These are phyloP conservation scores for Blastocystis sp. DNA, from an alignment of 352 stramenopile species.

Conservation along the genomic window DNA sequence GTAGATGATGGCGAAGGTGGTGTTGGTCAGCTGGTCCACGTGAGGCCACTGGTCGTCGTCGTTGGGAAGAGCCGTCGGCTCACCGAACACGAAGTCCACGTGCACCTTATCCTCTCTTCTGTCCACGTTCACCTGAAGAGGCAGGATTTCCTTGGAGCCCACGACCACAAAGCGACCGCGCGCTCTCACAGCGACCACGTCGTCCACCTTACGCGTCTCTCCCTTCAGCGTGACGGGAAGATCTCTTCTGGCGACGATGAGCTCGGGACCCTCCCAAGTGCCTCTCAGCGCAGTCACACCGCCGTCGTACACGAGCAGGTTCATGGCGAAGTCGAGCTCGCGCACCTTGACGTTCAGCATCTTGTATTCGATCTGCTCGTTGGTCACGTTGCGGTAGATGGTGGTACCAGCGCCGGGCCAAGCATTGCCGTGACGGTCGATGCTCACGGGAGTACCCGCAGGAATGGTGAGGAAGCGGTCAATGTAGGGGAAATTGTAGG, in stretches of 20 bases:
- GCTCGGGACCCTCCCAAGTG: background rate
- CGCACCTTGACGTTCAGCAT: constrained; percentile 59
- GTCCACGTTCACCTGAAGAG: constrained; percentile 2
- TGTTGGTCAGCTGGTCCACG: constrained; percentile 19
- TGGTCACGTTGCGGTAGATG: constrained; percentile 59
- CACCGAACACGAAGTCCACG: background rate
- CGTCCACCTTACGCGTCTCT: background rate
- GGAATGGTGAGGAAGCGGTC: background rate
- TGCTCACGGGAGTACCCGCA: constrained; percentile 25
- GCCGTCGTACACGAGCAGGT: constrained; percentile 25
- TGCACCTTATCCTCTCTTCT: background rate
- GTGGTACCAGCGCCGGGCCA: constrained; percentile 34
- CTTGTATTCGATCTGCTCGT: background rate
- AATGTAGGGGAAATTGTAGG: constrained; percentile 49
- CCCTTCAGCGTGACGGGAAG: background rate
- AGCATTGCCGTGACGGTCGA: constrained; percentile 32
- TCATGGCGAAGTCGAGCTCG: constrained; percentile 13
- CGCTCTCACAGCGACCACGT: constrained; percentile 1
- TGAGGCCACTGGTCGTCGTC: constrained; percentile 30
- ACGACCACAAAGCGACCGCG: constrained; percentile 10
- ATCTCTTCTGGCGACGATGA: background rate
- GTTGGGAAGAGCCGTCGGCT: background rate
- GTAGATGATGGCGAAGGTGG: constrained; percentile 38
- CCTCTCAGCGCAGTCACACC: background rate
- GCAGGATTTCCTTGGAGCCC: constrained; percentile 10